These are phyloP conservation scores for Tuber calosporum DNA, from an alignment of 495 filamentous ascomycete species.

Conservation along the genomic window DNA sequence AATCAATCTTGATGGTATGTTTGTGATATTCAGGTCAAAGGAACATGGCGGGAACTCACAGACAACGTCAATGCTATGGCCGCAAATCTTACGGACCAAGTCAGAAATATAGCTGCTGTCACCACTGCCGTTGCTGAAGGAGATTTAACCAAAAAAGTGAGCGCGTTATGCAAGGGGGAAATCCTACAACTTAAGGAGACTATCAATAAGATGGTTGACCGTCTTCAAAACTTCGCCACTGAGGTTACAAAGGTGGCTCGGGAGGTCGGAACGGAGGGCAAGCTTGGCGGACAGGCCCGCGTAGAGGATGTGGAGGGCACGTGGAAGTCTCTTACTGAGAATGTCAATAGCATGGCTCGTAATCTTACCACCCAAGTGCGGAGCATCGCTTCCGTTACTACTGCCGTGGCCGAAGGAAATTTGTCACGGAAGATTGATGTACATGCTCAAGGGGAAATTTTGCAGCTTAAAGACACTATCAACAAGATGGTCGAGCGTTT, in stretches of 20 bases:
- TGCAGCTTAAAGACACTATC: conserved; percentile 93
- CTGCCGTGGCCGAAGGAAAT: conserved; percentile 90
- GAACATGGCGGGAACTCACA: conserved; percentile 92
- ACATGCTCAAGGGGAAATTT: conserved; percentile 91
- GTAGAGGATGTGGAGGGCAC: conserved; percentile 97
- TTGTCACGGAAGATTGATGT: conserved; percentile 93
- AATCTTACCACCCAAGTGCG: conserved; percentile 97
- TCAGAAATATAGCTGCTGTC: conserved; percentile 92
- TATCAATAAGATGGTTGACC: conserved; percentile 99
- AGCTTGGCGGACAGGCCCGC: conserved; percentile 89
- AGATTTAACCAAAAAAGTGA: conserved; percentile 92
- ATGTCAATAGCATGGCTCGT: conserved; percentile 98
- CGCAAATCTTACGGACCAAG: conserved; percentile 87
- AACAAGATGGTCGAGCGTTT: conserved; percentile 99
- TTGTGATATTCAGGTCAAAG: conserved; percentile 48
- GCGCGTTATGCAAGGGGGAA: conserved; percentile 93
- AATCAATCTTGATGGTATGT: conserved; percentile 17
- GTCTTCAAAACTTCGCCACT: conserved; percentile 90
- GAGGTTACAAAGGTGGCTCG: conserved; percentile 97
- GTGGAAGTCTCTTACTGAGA: conserved; percentile 94
- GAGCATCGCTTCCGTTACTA: conserved; percentile 97
- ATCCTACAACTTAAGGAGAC: conserved; percentile 92
- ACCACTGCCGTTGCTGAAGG: conserved; percentile 91
- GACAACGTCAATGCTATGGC: conserved; percentile 99
- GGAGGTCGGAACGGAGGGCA: conserved; percentile 94